phyloP scores from a whole-genome alignment of 1,284 basidiomycete species.

The Mycosarcoma maydis region DNA sequence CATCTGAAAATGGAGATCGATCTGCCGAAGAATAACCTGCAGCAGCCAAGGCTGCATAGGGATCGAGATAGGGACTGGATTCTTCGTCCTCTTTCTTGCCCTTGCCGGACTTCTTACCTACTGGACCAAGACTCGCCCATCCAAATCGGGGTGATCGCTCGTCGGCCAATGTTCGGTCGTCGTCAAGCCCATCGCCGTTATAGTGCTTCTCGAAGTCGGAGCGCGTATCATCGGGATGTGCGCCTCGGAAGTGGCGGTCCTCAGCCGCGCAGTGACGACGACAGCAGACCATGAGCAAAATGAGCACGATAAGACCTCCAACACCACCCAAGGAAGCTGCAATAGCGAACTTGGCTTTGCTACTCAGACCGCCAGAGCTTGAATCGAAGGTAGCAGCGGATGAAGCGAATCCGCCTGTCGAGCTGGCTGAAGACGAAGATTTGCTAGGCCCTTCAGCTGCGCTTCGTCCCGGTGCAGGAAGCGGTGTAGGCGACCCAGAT shows the following conservation, averaged over 20 bases:
- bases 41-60: constrained; percentile 7
- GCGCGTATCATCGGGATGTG: constrained; percentile 12
- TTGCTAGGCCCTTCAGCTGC: not conserved
- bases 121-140: constrained; percentile 22
- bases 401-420: constrained; percentile 16
- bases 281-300: constrained; percentile 55
- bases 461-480: constrained; percentile 10
- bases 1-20: constrained; percentile 39
- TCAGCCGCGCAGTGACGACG: constrained; percentile 49
- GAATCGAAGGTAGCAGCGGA: constrained; percentile 10
- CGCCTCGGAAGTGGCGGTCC: constrained; percentile 38
- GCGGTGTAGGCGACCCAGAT: constrained; percentile 12
- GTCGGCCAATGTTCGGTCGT: constrained; percentile 50
- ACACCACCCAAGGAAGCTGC: constrained; percentile 48
- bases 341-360: constrained; percentile 46
- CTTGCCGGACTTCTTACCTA: constrained; percentile 21
- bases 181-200: constrained; percentile 17
- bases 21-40: constrained; percentile 2
- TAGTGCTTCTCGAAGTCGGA: constrained; percentile 32
- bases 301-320: constrained; percentile 49
- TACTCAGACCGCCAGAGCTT: constrained; percentile 21
- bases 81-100: constrained; percentile 24
- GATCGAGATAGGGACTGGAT: constrained; percentile 45
- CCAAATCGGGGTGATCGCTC: constrained; percentile 36
- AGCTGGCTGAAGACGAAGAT: constrained; percentile 4